These are phyloP conservation scores for Sporopachydermia quercuum DNA, from an alignment of 805 yeast genomes.

Conservation along the genomic window DNA sequence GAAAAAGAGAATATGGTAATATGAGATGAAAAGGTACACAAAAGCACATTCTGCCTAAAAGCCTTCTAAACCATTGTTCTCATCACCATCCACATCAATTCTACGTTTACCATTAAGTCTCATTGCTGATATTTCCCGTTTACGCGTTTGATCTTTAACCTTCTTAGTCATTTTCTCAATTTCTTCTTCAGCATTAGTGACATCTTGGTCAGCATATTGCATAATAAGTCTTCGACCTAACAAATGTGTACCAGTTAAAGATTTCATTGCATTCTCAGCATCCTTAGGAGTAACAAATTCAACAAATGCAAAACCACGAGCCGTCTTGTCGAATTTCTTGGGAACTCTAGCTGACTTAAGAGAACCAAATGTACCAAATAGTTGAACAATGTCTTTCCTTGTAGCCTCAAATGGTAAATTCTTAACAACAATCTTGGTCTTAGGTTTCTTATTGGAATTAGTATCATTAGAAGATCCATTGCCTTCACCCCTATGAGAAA, in stretches of 20 bases:
- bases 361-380: constrained; percentile 91
- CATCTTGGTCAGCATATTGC: constrained; percentile 79
- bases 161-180: constrained; percentile 81
- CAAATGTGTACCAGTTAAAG: constrained; percentile 89
- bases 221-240: constrained; percentile 87
- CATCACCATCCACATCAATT: constrained; percentile 47
- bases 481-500: constrained; percentile 57
- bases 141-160: constrained; percentile 68
- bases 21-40: no score
- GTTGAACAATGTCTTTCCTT: constrained; percentile 80
- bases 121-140: constrained; percentile 59
- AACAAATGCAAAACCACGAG: constrained; percentile 96
- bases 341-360: constrained; percentile 92
- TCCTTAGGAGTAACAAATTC: constrained; percentile 75
- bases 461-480: constrained; percentile 9
- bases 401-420: constrained; percentile 94
- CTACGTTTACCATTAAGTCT: constrained; percentile 62
- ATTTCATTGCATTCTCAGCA: constrained; percentile 88
- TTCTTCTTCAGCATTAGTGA: constrained; percentile 77
- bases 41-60: no score
- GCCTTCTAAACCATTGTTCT: no score
- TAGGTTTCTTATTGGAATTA: constrained; percentile 23
- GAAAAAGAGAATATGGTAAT: no score
- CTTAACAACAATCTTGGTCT: constrained; percentile 83
- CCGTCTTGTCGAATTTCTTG: constrained; percentile 84